Base-by-base conservation (phyloP, 2,329 filamentous ascomycete species). In the Dothiorella sarmentorum region DNA sequence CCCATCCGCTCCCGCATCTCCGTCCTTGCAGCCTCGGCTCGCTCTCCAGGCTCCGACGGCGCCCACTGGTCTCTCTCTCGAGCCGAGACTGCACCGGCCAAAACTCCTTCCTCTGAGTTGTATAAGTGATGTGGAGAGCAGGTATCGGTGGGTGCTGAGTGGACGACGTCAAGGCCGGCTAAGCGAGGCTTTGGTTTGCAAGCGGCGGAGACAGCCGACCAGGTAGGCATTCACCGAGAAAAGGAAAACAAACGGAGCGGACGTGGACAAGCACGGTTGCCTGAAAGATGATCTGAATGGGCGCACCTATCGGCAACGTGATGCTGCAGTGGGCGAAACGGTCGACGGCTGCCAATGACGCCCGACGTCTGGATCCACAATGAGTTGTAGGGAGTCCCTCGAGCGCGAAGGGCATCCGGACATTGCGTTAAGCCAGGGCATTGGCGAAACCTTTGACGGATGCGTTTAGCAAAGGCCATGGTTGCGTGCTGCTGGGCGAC, bases 31-130 rank as follows among this genome's bases (percentile, higher is more conserved):
- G 6, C 61, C 65, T 4, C 60, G 38, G 18, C 17, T 66, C 22
- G 67, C 60, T 1, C 33, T 71, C 24, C 49, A 64, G 58, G 71
- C 69, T 22, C 65, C 66, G 17, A 67, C 65, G 5, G 31, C 63
- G 7, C 65, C 67, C 10, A 67, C 70, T 20, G 68, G n/a, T n/a
- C 68, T 37, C 69, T 76, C 33, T 67, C 70, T 29, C 70, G 72
- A 2, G 56, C 66, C 26, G 71, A 68, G 60, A 71, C 74, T 1
- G 70, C 73, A 7, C 69, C 76, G 15, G 62, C 76, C 18, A 76
- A 59, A 76, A 76, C 63, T 75, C 73, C 65, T 76, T 77, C 63
- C 68, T 76, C 43, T 67, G n/a, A n/a, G n/a, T n/a, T n/a, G n/a
- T n/a, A n/a, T n/a, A n/a, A n/a, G n/a, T n/a, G 22, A 74, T 73